Base-by-base conservation (phyloP, 2,329 filamentous ascomycete genomes). In the Colletotrichum sp. region DNA sequence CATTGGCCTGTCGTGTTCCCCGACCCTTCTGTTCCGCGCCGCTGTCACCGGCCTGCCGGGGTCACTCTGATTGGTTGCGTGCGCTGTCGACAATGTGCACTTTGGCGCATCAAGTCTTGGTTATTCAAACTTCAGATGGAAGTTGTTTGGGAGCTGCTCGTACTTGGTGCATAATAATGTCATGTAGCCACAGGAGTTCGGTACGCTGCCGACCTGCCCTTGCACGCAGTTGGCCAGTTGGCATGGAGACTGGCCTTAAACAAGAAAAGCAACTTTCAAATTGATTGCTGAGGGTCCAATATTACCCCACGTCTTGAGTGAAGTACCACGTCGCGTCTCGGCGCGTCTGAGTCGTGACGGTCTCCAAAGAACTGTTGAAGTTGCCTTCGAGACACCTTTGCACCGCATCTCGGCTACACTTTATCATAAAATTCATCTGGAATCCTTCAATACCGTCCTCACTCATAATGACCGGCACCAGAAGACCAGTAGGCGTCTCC, bases 41-140 rank as follows among this genome's bases (percentile, higher is more conserved):
- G 51, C 59, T 65, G 69, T 54, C 47, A 57, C 33, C 18, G 58
- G 11, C 11, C 18, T 29, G 63, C 47, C 16, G 59, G 27, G 57
- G 13, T 58, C 31, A 4, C 18, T 54, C 66, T 70, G 58, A 73
- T 73, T 70, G 70, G 66, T 51, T 38, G 51, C 29, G 21, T 72
- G 34, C 24, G 21, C n/a, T n/a, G 27, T 12, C 12, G 21, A 18
- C 24, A 16, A 27, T 43, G 24, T 58, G 57, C 27, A 33, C 12
- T 33, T 57, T 24, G 66, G 31, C 36, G 27, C 27, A 63, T 18
- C 12, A 61, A 21, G 18, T 33, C 21, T 47, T 66, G 21, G 34
- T 34, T 38, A 34, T 57, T 29, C n/a, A 31, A 61, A 36, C 57
- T 34, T 61, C 29, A 21, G 16, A 36, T 61, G 33, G 31, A 61